A percentile compares a stretch with the other conserved stretches of the same genome.
phyloP scores from a whole-genome alignment of 192 early-diverging fungal genomes.

The Kickxella alabastrina region DNA sequence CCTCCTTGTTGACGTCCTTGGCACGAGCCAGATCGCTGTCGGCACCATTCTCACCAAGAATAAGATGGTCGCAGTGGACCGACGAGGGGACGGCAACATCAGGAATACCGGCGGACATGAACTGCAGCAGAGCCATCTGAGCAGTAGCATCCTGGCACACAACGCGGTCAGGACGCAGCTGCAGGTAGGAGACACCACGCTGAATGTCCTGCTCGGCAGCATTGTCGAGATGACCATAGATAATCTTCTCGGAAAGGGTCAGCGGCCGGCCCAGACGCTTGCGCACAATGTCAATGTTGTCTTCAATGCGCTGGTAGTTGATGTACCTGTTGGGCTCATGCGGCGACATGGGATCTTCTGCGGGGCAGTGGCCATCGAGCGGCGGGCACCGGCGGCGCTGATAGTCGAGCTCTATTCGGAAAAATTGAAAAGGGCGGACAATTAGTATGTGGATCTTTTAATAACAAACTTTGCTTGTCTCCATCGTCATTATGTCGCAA shows the following conservation, averaged over 20 bases:
- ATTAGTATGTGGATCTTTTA: background rate
- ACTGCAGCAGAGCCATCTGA: constrained; percentile 96
- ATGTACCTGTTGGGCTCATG: constrained; percentile 91
- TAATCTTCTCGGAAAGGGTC: constrained; percentile 95
- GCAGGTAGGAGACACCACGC: constrained; percentile 89
- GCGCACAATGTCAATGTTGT: constrained; percentile 90
- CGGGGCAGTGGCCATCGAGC: constrained; percentile 47
- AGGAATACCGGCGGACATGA: constrained; percentile 87
- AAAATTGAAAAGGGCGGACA: background rate
- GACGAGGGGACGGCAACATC: constrained; percentile 87
- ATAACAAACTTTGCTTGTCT: background rate
- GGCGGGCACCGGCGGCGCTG: constrained; percentile 15
- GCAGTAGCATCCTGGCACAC: constrained; percentile 99
- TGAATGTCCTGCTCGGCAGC: constrained; percentile 90
- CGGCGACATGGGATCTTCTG: constrained; percentile 87
- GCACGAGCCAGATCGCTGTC: constrained; percentile 78
- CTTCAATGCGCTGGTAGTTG: constrained; percentile 95
- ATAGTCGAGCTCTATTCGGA: constrained; percentile 8
- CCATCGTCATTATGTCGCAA: background rate
- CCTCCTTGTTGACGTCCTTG: constrained; percentile 86
- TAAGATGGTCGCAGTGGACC: constrained; percentile 98
- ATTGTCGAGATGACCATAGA: constrained; percentile 97
- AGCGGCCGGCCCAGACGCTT: constrained; percentile 87
- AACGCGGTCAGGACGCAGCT: constrained; percentile 96
- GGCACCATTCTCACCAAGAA: constrained; percentile 85